phyloP scores from a whole-genome alignment of 257 asterid genomes.

The Avicennia marina region DNA sequence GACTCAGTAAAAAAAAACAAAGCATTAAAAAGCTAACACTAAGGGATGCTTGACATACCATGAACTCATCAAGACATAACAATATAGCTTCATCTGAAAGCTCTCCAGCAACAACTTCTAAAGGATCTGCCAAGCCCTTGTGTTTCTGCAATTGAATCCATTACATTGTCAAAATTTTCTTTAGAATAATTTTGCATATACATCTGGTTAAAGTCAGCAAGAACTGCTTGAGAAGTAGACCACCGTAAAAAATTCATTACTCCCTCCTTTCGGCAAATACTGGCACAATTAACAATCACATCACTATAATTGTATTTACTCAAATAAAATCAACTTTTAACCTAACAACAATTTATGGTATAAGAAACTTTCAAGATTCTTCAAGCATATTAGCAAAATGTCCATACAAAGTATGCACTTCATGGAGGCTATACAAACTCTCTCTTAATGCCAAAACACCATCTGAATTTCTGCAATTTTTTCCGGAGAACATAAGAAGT shows the following conservation, averaged over 20 bases:
- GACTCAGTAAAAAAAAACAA: too few species aligned
- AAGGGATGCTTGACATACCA: constrained; percentile 43
- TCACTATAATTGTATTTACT: not conserved
- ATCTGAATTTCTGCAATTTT: not conserved
- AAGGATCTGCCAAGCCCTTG: constrained; percentile 83
- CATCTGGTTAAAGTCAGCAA: not conserved
- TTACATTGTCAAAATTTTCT: constrained; percentile 3
- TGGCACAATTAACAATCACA: too few species aligned
- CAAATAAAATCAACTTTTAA: not conserved
- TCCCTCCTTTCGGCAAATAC: too few species aligned
- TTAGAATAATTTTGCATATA: constrained; percentile 16
- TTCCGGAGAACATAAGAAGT: not conserved
- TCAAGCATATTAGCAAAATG: not conserved
- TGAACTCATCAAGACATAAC: constrained; percentile 91
- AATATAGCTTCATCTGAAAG: constrained; percentile 78
- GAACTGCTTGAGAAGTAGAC: too few species aligned
- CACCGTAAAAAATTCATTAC: too few species aligned
- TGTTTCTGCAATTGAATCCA: constrained; percentile 60
- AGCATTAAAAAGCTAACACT: too few species aligned
- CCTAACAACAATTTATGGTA: not conserved
- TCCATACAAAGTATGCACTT: not conserved
- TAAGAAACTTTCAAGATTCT: not conserved
- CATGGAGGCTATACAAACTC: not conserved
- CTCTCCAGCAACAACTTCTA: constrained; percentile 92
- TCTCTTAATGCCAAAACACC: not conserved